These are phyloP conservation scores for Panaeolus papilionaceus DNA, from an alignment of 768 basidiomycete species.

Conservation along the genomic window DNA sequence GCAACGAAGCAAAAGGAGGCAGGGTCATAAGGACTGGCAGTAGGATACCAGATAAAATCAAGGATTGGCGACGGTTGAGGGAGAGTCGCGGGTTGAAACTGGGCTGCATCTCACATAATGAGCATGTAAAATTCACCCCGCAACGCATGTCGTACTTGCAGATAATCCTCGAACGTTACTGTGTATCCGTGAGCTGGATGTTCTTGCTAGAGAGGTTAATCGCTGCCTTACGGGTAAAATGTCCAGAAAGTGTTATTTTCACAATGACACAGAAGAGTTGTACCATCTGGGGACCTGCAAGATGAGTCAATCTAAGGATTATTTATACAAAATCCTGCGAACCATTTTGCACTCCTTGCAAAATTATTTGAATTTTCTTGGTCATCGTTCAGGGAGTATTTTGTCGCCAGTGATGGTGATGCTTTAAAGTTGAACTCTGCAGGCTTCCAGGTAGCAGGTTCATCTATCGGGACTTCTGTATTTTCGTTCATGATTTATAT, in stretches of 20 bases:
- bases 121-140: too few relatives aligned
- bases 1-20: constrained; percentile 84
- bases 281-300: constrained; percentile 26
- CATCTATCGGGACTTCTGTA: not conserved
- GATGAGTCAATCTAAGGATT: not conserved
- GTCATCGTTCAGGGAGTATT: not conserved
- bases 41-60: constrained; percentile 87
- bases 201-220: too few relatives aligned
- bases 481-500: not conserved
- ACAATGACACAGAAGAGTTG: constrained; percentile 23
- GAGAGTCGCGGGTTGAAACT: constrained; percentile 27
- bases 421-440: not conserved
- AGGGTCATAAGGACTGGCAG: constrained; percentile 61
- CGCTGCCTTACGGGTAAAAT: too few relatives aligned
- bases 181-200: too few relatives aligned
- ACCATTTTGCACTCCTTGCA: constrained; percentile 23
- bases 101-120: too few relatives aligned
- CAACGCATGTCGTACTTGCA: too few relatives aligned
- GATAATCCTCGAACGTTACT: too few relatives aligned
- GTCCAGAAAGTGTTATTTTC: constrained; percentile 17
- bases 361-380: constrained; percentile 16
- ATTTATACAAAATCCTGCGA: not conserved
- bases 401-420: not conserved
- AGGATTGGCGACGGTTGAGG: constrained; percentile 74
- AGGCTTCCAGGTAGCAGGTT: not conserved